Evolutionary conservation across 192 early-diverging fungal species (phyloP), one percentile per base, ranked within the genome.

Genomic region (Backusella macrospora): DNA sequence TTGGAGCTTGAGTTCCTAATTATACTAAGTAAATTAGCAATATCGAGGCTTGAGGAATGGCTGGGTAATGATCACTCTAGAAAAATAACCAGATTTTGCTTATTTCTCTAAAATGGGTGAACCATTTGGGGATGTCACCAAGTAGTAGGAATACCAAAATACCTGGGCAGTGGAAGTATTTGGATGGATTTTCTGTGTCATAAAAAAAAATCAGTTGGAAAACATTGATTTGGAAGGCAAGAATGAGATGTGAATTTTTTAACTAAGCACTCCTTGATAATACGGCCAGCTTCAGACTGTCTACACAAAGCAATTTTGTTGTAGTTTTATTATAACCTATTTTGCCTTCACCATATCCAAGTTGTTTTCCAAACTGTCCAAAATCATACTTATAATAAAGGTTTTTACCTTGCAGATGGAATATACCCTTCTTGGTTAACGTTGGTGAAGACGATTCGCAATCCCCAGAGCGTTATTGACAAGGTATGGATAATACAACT

Each of bases 241-340:
- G 34, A 37, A 37, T 65, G 14, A 34, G 64, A 42, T 65, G 3
- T 40, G 9, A 23, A 38, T 40, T 65, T 37, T 21, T 6, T 65
- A 65, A 65, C 29, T 34, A 65, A 65, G 34, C n/a, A 42, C 38
- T 42, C n/a, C 64, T 65, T 42, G 39, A 21, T 65, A 65, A 42
- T 38, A 65, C 64, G 8, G 64, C n/a, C 64, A 65, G 34, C 34
- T 65, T 65, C n/a, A 65, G 38, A 42, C n/a, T n/a, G n/a, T n/a
- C n/a, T n/a, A n/a, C n/a, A 18, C 39, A 65, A 18, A 65, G 39
- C 8, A 9, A 65, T 65, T 65, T 23, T 65, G 64, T 42, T 4
- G 64, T 65, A 37, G 39, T 42, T 4, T 34, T 65, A n/a, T 65
- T 34, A 15, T 65, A n/a, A n/a, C n/a, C n/a, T n/a, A n/a, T n/a